phyloP scores from a whole-genome alignment of 306 rosid genomes.

The Lathyrus sativus region DNA sequence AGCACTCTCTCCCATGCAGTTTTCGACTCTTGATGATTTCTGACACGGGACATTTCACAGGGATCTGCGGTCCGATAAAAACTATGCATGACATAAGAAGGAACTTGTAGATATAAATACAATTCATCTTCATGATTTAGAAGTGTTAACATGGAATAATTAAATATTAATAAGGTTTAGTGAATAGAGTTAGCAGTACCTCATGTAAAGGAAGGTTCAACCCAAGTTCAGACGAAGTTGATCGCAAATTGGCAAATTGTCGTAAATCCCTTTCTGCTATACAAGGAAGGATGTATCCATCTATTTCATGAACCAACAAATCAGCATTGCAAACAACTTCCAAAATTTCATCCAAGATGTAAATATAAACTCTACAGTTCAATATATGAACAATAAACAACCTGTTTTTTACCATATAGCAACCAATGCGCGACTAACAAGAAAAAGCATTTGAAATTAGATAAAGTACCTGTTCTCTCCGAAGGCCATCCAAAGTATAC shows the following conservation, averaged over 20 bases:
- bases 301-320: slow-evolving; percentile 47
- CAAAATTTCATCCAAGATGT: not conserved
- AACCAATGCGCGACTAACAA: not conserved
- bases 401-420: too few species aligned
- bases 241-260: slow-evolving; percentile 65
- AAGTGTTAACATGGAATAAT: too few species aligned
- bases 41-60: slow-evolving; percentile 70
- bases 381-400: too few species aligned
- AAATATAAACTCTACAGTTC: too few species aligned
- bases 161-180: slow-evolving; percentile 17
- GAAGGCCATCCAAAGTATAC: slow-evolving; percentile 67
- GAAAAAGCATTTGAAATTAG: slow-evolving; percentile 32
- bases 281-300: slow-evolving; percentile 78
- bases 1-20: slow-evolving; percentile 68
- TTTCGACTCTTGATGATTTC: slow-evolving; percentile 64
- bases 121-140: not conserved
- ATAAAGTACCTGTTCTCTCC: slow-evolving; percentile 72
- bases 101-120: not conserved
- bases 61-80: slow-evolving; percentile 49
- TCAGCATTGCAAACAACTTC: slow-evolving; percentile 27
- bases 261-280: slow-evolving; percentile 79
- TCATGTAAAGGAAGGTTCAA: slow-evolving; percentile 59
- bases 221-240: slow-evolving; percentile 58
- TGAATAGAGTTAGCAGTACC: slow-evolving; percentile 45
- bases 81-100: not conserved